Percentiles rank a stretch among this genome's conserved stretches.
Evolutionary conservation across 805 yeast genomes (phyloP).

Genomic region (Wilhelminamyces savonicus): DNA sequence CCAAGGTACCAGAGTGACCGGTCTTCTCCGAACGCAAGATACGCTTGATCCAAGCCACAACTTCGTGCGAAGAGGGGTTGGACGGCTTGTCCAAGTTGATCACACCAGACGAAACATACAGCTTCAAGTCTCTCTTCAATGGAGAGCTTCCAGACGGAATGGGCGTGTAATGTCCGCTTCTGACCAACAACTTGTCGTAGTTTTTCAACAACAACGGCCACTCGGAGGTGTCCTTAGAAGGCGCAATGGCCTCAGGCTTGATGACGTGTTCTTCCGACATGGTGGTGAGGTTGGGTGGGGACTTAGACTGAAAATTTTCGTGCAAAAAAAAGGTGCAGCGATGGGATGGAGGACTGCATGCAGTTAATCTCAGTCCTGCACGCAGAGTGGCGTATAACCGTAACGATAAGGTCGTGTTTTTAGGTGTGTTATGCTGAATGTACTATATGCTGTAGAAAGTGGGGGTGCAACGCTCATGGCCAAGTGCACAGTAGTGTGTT

Average conservation of each 20-base stretch:
- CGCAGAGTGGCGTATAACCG: too few species aligned
- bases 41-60: conserved; percentile 98
- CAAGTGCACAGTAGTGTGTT: too few species aligned
- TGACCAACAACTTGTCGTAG: conserved; percentile 87
- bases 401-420: too few species aligned
- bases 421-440: too few species aligned
- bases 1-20: conserved; percentile 98
- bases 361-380: too few species aligned
- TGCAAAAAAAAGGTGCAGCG: too few species aligned
- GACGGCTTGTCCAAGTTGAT: conserved; percentile 97
- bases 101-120: conserved; percentile 90
- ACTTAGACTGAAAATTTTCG: neutral
- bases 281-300: conserved; percentile 1
- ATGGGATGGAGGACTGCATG: too few species aligned
- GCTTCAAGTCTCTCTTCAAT: conserved; percentile 84
- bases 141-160: conserved; percentile 96
- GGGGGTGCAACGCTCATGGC: too few species aligned
- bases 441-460: too few species aligned
- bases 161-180: conserved; percentile 97
- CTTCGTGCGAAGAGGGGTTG: conserved; percentile 98
- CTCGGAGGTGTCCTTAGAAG: conserved; percentile 80
- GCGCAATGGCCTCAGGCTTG: conserved; percentile 79
- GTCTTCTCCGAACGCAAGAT: conserved; percentile 94
- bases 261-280: conserved; percentile 73
- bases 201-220: conserved; percentile 95